Evolutionary conservation across 75 land plant species (phyloP), one percentile per base, ranked within the genome.

Genomic region (Cupressus sempervirens): DNA sequence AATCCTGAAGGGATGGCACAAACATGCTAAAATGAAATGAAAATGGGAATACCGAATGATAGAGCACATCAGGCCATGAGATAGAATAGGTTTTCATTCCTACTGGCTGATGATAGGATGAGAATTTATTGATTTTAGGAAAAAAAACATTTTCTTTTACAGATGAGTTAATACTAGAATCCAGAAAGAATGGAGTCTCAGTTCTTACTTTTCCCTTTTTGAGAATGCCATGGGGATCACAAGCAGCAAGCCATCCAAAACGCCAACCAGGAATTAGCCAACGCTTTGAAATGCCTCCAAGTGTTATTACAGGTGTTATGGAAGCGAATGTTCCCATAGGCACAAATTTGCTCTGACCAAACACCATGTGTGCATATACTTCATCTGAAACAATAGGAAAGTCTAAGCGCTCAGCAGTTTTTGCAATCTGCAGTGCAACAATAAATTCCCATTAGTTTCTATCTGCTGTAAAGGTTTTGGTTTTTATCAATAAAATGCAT

Each of bases 191-290:
- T 1, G 7, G 68, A 20, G 29, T 65, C 53, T 50, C 53, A 50
- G 82, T 50, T 81, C 85, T 85, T 32, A 89, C 91, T 84, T 68
- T 87, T 13, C 84, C 91, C 81, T 36, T 76, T 18, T 54, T 65
- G 43, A 90, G 86, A 75, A 90, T 84, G 34, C 88, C 88, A 68
- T 75, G 68, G n/a, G 91, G 88, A 84, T 90, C 90, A 86, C 83
- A 90, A 9, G 85, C 38, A 26, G 84, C 76, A 75, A 90, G 84
- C 91, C 91, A 90, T 26, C 91, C 91, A 67, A 90, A 86, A 29
- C 91, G 90, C 91, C 91, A 90, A 56, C 91, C 91, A 6, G 91
- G 91, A 30, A 86, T 90, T 20, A 90, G 80, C 91, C 91, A 90
- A 72, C 91, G 82, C 88, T 90, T 90, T 52, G 91, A 90, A 76